These are phyloP conservation scores for Purpureocillium takamizusanense DNA, from an alignment of 2,329 filamentous ascomycete genomes.

Conservation along the genomic window DNA sequence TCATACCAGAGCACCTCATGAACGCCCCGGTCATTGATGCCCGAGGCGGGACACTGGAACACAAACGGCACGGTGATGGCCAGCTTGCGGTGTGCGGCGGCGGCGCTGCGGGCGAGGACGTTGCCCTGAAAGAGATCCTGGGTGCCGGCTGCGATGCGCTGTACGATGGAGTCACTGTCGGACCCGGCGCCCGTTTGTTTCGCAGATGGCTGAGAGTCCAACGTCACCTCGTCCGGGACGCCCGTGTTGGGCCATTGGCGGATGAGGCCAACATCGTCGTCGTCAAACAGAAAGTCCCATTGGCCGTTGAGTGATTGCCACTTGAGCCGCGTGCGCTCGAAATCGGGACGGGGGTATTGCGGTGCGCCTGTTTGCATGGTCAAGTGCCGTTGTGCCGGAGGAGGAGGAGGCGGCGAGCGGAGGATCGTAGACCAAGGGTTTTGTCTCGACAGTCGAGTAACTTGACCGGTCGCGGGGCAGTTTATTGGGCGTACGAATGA, in stretches of 20 bases:
- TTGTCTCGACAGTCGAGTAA: no score
- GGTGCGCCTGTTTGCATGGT: background rate
- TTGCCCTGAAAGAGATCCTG: conserved; percentile 38
- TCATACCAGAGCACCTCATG: conserved; percentile 64
- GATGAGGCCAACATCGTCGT: conserved; percentile 46
- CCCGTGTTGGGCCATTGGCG: conserved; percentile 44
- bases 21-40: conserved; percentile 50
- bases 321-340: conserved; percentile 41
- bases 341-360: conserved; percentile 56
- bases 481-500: no score
- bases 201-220: conserved; percentile 11
- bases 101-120: conserved; percentile 19
- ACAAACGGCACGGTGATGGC: conserved; percentile 56
- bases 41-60: conserved; percentile 56
- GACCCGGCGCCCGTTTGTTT: conserved; percentile 25
- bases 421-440: no score
- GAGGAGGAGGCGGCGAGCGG: no score
- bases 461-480: no score
- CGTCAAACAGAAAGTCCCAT: conserved; percentile 59
- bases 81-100: conserved; percentile 30
- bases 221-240: conserved; percentile 32
- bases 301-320: conserved; percentile 54
- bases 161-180: conserved; percentile 21
- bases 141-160: conserved; percentile 39
- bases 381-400: no score